These are phyloP conservation scores for Debaryomyces udenii DNA, from an alignment of 1,139 yeast genomes.

Conservation along the genomic window DNA sequence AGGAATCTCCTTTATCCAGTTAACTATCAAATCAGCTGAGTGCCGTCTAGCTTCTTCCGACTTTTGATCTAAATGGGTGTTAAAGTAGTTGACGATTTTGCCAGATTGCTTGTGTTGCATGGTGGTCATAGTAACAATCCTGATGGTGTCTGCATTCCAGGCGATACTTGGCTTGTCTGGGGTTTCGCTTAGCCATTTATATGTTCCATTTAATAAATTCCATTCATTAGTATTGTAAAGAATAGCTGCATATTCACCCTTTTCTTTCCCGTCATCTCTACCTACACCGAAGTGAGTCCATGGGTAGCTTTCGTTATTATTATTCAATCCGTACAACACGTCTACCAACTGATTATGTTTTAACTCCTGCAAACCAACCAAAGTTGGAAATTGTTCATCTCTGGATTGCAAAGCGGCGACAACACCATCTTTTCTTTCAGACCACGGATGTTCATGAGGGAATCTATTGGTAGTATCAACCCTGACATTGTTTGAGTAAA, in stretches of 20 bases:
- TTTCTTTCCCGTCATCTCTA: conserved; percentile 46
- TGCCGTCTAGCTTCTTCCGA: conserved; percentile 41
- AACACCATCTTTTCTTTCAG: conserved; percentile 26
- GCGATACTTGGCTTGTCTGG: conserved; percentile 45
- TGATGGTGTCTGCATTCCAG: conserved; percentile 46
- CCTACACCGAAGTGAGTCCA: conserved; percentile 54
- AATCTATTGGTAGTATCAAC: conserved; percentile 23
- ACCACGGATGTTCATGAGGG: conserved; percentile 32
- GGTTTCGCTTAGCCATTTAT: conserved; percentile 48
- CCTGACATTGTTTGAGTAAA: conserved; percentile 33
- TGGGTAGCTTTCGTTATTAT: conserved; percentile 15
- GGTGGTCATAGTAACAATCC: conserved; percentile 46
- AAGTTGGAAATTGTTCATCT: conserved; percentile 23
- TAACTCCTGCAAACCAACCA: conserved; percentile 37
- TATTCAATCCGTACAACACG: conserved; percentile 26
- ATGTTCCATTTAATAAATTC: conserved; percentile 33
- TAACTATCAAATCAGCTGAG: conserved; percentile 34
- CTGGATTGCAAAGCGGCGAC: conserved; percentile 21
- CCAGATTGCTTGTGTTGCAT: conserved; percentile 27
- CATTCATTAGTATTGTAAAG: conserved; percentile 37
- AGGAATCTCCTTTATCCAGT: conserved; percentile 30
- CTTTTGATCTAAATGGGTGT: conserved; percentile 49
- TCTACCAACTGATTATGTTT: conserved; percentile 33
- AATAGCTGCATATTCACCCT: conserved; percentile 52
- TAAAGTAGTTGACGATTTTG: conserved; percentile 35